Evolutionary conservation across 106 monocot genomes (phyloP).

Genomic region (Allium sativum): DNA sequence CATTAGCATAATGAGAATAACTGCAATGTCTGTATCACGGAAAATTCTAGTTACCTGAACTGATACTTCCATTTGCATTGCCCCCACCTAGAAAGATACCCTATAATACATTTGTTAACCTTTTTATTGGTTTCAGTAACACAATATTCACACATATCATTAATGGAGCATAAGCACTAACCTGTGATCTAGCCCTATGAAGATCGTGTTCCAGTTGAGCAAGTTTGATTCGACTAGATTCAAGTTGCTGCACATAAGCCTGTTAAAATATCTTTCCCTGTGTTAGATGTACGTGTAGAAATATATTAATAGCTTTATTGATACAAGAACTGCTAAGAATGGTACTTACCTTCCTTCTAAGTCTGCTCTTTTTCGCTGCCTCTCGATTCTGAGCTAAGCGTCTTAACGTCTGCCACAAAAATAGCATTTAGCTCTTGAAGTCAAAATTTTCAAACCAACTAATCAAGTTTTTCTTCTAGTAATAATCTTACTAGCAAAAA

Average conservation of each 20-base stretch:
- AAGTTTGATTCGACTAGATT: conserved; percentile 56
- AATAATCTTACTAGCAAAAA: not conserved
- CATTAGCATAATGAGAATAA: not conserved
- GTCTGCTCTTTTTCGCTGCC: conserved; percentile 72
- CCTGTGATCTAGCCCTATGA: conserved; percentile 63
- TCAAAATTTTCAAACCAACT: not conserved
- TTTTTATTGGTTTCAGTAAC: too few species aligned
- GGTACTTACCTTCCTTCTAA: conserved; percentile 55
- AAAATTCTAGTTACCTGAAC: conserved; percentile 37
- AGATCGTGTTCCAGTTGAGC: conserved; percentile 74
- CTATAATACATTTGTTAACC: conserved; percentile 13
- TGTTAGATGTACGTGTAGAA: not conserved
- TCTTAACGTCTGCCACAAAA: conserved; percentile 24
- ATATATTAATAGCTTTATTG: not conserved
- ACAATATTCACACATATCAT: not conserved
- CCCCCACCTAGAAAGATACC: conserved; percentile 46
- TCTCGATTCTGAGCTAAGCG: conserved; percentile 76
- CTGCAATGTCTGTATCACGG: too few species aligned
- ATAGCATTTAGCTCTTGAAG: not conserved
- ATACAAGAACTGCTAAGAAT: not conserved
- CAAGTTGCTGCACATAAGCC: conserved; percentile 83
- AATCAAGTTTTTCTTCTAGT: not conserved
- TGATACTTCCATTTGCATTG: conserved; percentile 42
- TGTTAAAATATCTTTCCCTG: conserved; percentile 6
- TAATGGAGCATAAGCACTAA: not conserved